A percentile compares a stretch with the other conserved stretches of the same genome.
Conservation (phyloP, 2,329 filamentous ascomycete genomes). For the Cercospora sp. region DNA sequence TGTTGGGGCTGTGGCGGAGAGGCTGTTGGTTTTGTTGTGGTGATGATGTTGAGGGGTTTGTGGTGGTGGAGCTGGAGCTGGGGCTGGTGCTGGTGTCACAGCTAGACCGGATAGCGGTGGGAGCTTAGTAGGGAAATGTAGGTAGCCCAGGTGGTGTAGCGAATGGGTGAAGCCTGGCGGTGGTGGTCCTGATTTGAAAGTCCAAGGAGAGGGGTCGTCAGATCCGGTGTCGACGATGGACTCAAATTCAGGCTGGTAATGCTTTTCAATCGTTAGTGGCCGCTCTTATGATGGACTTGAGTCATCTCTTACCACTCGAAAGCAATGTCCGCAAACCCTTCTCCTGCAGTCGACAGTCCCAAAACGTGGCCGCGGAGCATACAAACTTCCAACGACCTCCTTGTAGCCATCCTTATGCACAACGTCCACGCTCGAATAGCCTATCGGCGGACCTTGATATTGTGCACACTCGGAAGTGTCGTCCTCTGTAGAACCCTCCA, state of each 20-base stretch:
- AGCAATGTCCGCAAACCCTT: neutral
- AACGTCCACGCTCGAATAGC: neutral
- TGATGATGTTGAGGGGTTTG: neutral
- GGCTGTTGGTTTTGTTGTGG: neutral
- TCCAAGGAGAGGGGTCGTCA: neutral
- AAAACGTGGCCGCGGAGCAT: neutral
- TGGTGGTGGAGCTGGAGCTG: neutral
- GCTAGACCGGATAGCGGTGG: neutral
- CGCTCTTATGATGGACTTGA: neutral
- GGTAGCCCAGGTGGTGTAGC: neutral
- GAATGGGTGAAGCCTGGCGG: neutral
- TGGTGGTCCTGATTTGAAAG: neutral
- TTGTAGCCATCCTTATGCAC: neutral
- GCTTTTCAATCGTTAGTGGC: neutral
- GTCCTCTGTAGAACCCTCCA: neutral
- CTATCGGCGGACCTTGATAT: constrained; percentile 2
- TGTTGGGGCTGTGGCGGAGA: neutral
- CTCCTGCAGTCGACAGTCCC: neutral
- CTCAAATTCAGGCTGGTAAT: neutral
- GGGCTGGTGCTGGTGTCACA: neutral
- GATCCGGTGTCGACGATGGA: neutral
- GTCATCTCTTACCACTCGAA: neutral
- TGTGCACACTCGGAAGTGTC: neutral
- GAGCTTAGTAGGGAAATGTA: neutral
- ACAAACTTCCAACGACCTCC: neutral